Evolutionary conservation across 2,329 filamentous ascomycete species (phyloP).

Genomic region (Hymenoscyphus scutula): DNA sequence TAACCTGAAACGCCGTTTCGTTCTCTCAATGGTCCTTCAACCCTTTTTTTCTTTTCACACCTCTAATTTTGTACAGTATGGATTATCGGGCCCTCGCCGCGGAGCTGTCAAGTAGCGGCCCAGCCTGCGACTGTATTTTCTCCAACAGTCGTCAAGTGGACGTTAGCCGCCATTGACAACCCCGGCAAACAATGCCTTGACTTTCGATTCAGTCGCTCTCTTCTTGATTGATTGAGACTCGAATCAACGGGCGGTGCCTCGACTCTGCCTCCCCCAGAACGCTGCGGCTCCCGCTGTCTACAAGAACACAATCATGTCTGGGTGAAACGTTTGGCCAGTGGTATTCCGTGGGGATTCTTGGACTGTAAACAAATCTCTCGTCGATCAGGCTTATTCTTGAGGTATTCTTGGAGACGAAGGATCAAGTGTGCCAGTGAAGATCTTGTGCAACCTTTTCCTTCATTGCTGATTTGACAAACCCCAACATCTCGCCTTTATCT

Average conservation of each 20-base stretch:
- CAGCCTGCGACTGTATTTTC: not conserved
- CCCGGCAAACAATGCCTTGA: not conserved
- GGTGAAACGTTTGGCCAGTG: slow-evolving; percentile 18
- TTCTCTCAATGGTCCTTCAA: slow-evolving; percentile 8
- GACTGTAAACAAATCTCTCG: slow-evolving; percentile 14
- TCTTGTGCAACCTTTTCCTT: slow-evolving; percentile 54
- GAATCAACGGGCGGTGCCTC: not conserved
- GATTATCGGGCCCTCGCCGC: not conserved
- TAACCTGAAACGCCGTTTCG: slow-evolving; percentile 18
- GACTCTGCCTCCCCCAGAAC: not conserved
- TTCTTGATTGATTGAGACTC: not conserved
- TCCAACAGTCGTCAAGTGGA: not conserved
- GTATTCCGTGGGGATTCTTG: not conserved
- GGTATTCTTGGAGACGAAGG: slow-evolving; percentile 6
- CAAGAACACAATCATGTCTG: not conserved
- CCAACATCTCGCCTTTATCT: slow-evolving; percentile 47
- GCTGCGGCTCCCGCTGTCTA: slow-evolving; percentile 1
- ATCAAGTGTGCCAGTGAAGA: slow-evolving; percentile 43
- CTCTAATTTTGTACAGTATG: slow-evolving; percentile 11
- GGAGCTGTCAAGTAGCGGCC: not conserved
- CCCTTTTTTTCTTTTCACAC: slow-evolving; percentile 20
- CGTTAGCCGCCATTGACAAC: not conserved
- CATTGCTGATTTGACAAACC: slow-evolving; percentile 61
- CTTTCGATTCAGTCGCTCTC: not conserved
- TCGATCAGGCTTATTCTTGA: slow-evolving; percentile 42